Evolutionary conservation across 805 yeast species (phyloP), one percentile per base, ranked within the genome.

Genomic region (Vanderwaltozyma verrucispora): DNA sequence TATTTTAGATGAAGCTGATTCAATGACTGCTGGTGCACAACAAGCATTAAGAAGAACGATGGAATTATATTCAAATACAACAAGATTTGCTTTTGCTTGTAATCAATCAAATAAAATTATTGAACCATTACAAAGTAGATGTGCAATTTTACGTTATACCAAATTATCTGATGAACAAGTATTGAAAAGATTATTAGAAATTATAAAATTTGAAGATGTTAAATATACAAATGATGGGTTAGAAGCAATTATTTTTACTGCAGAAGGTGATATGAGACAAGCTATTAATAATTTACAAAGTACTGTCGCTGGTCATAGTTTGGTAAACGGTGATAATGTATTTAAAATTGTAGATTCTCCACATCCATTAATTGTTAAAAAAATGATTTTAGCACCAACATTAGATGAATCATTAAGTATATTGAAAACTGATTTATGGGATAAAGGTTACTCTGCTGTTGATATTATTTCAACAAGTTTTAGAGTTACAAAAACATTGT

Each of bases 241-340:
- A 26, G 86, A 86, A 47, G 97, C 98, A 0, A 69, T 92, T 41
- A 77, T 92, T 13, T 92, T 92, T 63, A 80, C 96, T 0, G 94
- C 96, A 0, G 98, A 92, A 55, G 98, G 98, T 42, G 98, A 92
- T 56, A 89, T 92, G 98, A 77, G 98, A 59, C 98, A 92, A 60
- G 98, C 97, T 0, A 74, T 92, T 33, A 92, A 92, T 55, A 92
- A 92, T 60, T 59, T 92, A 41, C 98, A 92, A 56, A 80, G 94
- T 52, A 87, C 96, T 0, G 89, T 80, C 24, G 86, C 96, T 1
- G 98, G 98, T 2, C 88, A 88, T 62, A 88, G 82, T 3, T 70
- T 83, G 38, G 96, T 92, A n/a, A 83, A 77, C 52, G 86, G 86
- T 33, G 86, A 83, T 29, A 89, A 88, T 51, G 98, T 92, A 14